These are phyloP conservation scores for Scytalidium lignicola DNA, from an alignment of 2,329 filamentous ascomycete genomes.

Conservation along the genomic window DNA sequence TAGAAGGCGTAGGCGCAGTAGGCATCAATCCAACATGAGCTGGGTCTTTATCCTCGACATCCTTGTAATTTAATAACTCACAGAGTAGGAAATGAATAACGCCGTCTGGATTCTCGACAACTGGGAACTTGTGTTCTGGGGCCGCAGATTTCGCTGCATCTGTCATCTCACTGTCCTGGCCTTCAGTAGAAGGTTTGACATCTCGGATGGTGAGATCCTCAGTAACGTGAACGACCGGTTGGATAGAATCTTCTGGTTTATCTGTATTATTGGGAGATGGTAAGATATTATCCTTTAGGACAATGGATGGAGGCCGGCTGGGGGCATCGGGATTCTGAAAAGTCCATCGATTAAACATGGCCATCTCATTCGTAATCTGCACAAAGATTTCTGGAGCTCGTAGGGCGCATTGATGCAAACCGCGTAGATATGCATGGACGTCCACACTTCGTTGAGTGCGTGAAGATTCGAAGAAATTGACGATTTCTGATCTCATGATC, in stretches of 20 bases:
- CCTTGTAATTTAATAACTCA: conserved; percentile 85
- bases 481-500: conserved; percentile 87
- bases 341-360: conserved; percentile 64
- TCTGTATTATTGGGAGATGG: conserved; percentile 10
- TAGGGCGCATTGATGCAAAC: conserved; percentile 73
- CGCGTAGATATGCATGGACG: conserved; percentile 66
- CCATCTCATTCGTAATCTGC: conserved; percentile 77
- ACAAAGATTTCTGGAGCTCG: conserved; percentile 83
- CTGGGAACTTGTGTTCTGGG: conserved; percentile 70
- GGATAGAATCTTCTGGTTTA: conserved; percentile 21
- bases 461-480: conserved; percentile 60
- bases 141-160: conserved; percentile 57
- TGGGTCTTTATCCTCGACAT: conserved; percentile 80
- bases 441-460: conserved; percentile 57
- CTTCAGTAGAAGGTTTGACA: conserved; percentile 57
- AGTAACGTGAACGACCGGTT: conserved; percentile 28
- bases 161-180: conserved; percentile 52
- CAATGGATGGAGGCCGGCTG: conserved; percentile 39
- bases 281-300: conserved; percentile 20
- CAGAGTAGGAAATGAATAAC: conserved; percentile 93
- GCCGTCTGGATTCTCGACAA: conserved; percentile 88
- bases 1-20: conserved; percentile 13
- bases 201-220: conserved; percentile 35
- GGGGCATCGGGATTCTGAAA: conserved; percentile 28
- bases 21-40: conserved; percentile 10